Evolutionary conservation across 2,329 filamentous ascomycete genomes (phyloP).

Genomic region (Zasmidium angulare): DNA sequence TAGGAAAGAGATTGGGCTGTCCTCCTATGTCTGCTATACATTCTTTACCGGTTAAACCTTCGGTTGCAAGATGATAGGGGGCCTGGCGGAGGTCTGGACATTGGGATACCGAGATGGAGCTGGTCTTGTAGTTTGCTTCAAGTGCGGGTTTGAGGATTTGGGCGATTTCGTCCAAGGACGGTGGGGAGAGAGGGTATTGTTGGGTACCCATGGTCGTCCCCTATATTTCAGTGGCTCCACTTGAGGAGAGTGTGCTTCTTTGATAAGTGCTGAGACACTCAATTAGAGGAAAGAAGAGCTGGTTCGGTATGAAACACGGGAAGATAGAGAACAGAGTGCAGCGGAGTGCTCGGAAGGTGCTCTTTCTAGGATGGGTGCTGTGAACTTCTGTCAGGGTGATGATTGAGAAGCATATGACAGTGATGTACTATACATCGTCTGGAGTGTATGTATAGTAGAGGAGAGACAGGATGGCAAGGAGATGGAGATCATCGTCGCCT

Average conservation of each 20-base stretch:
- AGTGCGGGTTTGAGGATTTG: slow-evolving; percentile 24
- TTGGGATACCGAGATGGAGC: slow-evolving; percentile 20
- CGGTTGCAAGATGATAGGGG: slow-evolving; percentile 29
- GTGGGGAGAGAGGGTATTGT: slow-evolving; percentile 25
- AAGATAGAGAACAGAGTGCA: too few relatives aligned
- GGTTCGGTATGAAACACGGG: too few relatives aligned
- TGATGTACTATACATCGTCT: background rate
- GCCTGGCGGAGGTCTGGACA: slow-evolving; percentile 30
- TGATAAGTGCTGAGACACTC: too few relatives aligned
- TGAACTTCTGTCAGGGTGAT: too few relatives aligned
- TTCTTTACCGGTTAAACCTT: slow-evolving; percentile 30
- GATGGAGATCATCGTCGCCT: background rate
- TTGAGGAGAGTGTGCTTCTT: too few relatives aligned
- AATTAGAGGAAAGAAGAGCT: too few relatives aligned
- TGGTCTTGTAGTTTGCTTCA: slow-evolving; percentile 24
- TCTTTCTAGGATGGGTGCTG: too few relatives aligned
- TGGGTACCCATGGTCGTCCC: slow-evolving; percentile 22
- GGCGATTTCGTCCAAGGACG: slow-evolving; percentile 27
- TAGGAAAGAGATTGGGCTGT: slow-evolving; percentile 32
- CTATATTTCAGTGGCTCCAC: too few relatives aligned
- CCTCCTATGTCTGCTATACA: slow-evolving; percentile 32
- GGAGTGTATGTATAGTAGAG: background rate
- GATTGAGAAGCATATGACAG: too few relatives aligned
- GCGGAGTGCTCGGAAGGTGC: too few relatives aligned
- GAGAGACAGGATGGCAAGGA: background rate